Evolutionary conservation across 2,329 filamentous ascomycete species (phyloP).

Genomic region (Trichoderma afroharzianum): DNA sequence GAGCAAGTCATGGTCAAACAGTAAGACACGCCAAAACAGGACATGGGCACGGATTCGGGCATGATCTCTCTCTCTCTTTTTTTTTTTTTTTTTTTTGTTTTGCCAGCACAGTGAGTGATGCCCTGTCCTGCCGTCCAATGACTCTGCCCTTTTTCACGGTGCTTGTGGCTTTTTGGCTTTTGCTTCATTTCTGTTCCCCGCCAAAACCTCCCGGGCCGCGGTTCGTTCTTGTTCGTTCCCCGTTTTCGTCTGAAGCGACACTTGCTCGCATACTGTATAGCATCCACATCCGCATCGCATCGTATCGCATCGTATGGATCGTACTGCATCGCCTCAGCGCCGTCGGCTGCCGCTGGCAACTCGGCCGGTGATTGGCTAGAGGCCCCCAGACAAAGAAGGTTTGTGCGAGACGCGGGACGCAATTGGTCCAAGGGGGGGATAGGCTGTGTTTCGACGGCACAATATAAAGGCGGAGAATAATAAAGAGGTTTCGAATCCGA

Average conservation of each 20-base stretch:
- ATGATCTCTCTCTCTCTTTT: no score
- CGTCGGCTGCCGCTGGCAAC: background rate
- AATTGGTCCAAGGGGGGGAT: background rate
- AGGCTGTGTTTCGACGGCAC: background rate
- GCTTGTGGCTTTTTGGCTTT: background rate
- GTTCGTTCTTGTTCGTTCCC: background rate
- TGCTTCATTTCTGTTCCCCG: background rate
- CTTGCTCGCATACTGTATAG: background rate
- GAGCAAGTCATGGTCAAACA: background rate
- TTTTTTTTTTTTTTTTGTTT: no score
- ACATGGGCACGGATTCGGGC: background rate
- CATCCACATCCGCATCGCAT: background rate
- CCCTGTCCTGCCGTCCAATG: background rate
- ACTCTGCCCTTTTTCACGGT: background rate
- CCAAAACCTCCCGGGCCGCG: background rate
- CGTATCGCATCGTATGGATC: background rate
- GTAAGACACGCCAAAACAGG: background rate
- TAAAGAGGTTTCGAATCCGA: constrained; percentile 1
- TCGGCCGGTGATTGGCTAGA: background rate
- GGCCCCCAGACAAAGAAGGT: background rate
- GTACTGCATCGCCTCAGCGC: background rate
- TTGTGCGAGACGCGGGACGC: background rate
- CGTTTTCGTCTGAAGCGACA: background rate
- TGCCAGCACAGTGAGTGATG: background rate
- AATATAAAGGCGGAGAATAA: background rate